A percentile compares a stretch with the other conserved stretches of the same genome.
These are phyloP conservation scores for Colletotrichum trifolii DNA, from an alignment of 2,329 filamentous ascomycete species.

Conservation along the genomic window DNA sequence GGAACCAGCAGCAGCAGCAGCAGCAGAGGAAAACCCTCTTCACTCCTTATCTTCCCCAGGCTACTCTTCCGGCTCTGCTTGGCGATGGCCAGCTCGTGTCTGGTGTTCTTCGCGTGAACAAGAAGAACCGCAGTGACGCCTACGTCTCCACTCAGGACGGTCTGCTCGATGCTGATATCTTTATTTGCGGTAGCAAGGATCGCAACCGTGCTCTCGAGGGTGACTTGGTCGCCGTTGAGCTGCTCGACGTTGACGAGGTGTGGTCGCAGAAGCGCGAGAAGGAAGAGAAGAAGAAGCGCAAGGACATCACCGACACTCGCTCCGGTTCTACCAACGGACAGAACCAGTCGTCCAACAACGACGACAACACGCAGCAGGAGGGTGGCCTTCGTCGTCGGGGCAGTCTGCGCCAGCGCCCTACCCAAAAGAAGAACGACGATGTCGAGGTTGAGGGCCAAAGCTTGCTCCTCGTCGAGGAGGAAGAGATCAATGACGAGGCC, in stretches of 20 bases:
- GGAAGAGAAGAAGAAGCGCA: slow-evolving; percentile 99
- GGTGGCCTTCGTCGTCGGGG: slow-evolving; percentile 92
- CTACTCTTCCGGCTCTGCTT: slow-evolving; percentile 89
- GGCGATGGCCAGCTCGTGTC: slow-evolving; percentile 94
- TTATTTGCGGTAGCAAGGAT: slow-evolving; percentile 99
- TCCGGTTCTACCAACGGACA: slow-evolving; percentile 79
- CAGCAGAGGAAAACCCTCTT: slow-evolving; percentile 98
- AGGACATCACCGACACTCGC: slow-evolving; percentile 95
- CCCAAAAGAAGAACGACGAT: slow-evolving; percentile 99
- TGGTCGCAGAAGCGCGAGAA: slow-evolving; percentile 99
- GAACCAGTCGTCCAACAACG: slow-evolving; percentile 72
- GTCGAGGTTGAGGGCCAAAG: slow-evolving; percentile 99
- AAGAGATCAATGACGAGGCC: slow-evolving; percentile 98
- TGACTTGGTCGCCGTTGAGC: slow-evolving; percentile 93
- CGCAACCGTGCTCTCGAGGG: slow-evolving; percentile 96
- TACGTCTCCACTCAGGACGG: slow-evolving; percentile 94
- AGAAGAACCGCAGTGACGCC: slow-evolving; percentile 98
- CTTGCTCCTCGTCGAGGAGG: slow-evolving; percentile 94
- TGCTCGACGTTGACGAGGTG: slow-evolving; percentile 97
- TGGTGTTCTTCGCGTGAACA: slow-evolving; percentile 97
- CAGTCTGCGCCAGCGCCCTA: slow-evolving; percentile 94
- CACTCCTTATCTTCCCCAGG: slow-evolving; percentile 96
- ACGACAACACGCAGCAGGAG: slow-evolving; percentile 74
- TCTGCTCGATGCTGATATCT: slow-evolving; percentile 94
- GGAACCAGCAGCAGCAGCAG: slow-evolving; percentile 79